phyloP scores from a whole-genome alignment of 2,329 filamentous ascomycete species.

The Apiospora kogelbergensis region DNA sequence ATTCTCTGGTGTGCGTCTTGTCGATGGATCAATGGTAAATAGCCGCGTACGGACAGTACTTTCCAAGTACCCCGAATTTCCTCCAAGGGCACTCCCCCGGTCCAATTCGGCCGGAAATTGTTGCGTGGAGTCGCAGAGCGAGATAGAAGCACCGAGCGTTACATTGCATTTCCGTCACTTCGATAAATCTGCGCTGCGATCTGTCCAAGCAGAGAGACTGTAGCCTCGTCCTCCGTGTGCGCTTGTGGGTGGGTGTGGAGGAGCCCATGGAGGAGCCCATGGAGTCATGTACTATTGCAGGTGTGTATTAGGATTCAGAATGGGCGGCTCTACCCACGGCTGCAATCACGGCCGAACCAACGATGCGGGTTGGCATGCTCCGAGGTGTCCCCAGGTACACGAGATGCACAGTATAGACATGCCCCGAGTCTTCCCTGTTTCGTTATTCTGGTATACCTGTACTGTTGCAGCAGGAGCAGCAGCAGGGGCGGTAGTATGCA shows the following conservation, averaged over 20 bases:
- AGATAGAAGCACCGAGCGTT: neutral
- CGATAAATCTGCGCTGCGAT: constrained; percentile 5
- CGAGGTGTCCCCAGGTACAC: neutral
- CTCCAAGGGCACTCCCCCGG: neutral
- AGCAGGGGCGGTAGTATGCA: neutral
- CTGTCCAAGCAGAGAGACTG: neutral
- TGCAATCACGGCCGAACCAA: constrained; percentile 3
- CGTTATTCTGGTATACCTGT: neutral
- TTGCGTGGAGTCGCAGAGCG: neutral
- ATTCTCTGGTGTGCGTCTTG: neutral
- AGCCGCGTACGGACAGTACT: neutral
- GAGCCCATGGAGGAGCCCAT: neutral
- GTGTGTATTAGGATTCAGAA: neutral
- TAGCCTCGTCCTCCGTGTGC: neutral
- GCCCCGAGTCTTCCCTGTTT: neutral
- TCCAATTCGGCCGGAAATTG: constrained; percentile 6
- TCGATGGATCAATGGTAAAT: neutral
- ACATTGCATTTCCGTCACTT: constrained; percentile 6
- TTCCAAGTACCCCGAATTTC: constrained; percentile 2
- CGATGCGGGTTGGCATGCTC: neutral
- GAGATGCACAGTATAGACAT: neutral
- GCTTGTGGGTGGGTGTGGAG: neutral
- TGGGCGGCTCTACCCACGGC: neutral
- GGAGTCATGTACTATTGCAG: neutral
- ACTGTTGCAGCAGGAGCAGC: neutral